Evolutionary conservation across 2,329 filamentous ascomycete species (phyloP).

Genomic region (Fusarium camptoceras): DNA sequence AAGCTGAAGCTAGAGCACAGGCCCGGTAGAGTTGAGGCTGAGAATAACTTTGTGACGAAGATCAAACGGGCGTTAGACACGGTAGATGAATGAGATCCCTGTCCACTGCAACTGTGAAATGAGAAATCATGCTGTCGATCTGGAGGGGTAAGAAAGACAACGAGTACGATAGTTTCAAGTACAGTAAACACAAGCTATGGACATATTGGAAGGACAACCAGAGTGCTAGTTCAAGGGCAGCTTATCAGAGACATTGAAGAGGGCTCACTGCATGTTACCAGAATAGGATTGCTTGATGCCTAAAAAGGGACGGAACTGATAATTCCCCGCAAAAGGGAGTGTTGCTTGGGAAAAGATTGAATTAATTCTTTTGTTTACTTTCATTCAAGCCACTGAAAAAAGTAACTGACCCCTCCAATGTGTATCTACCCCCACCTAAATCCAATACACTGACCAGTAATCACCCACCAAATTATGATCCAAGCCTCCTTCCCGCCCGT

Average conservation of each 20-base stretch:
- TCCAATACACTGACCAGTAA: neutral
- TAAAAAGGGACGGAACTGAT: neutral
- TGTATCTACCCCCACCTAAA: slow-evolving; percentile 13
- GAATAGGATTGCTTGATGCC: neutral
- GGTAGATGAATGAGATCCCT: slow-evolving; percentile 11
- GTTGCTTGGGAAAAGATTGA: slow-evolving; percentile 17
- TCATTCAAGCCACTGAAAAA: slow-evolving; percentile 7
- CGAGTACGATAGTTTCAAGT: neutral
- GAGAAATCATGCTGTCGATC: slow-evolving; percentile 32
- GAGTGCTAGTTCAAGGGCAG: neutral
- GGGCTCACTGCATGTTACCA: neutral
- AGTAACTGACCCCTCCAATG: neutral
- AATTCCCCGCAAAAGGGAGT: neutral
- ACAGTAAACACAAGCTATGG: slow-evolving; percentile 12
- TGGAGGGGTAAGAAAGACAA: slow-evolving; percentile 15
- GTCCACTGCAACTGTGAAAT: slow-evolving; percentile 1
- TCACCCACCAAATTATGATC: neutral
- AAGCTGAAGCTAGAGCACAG: slow-evolving; percentile 7
- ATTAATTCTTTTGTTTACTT: slow-evolving; percentile 44
- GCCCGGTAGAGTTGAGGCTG: slow-evolving; percentile 10
- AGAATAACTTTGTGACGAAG: slow-evolving; percentile 7
- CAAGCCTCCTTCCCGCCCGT: slow-evolving; percentile 9
- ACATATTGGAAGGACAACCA: neutral
- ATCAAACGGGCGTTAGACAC: slow-evolving; percentile 22
- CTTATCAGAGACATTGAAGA: slow-evolving; percentile 25